phyloP scores from a whole-genome alignment of 768 basidiomycete genomes.

The Trichaptum fuscoviolaceum region DNA sequence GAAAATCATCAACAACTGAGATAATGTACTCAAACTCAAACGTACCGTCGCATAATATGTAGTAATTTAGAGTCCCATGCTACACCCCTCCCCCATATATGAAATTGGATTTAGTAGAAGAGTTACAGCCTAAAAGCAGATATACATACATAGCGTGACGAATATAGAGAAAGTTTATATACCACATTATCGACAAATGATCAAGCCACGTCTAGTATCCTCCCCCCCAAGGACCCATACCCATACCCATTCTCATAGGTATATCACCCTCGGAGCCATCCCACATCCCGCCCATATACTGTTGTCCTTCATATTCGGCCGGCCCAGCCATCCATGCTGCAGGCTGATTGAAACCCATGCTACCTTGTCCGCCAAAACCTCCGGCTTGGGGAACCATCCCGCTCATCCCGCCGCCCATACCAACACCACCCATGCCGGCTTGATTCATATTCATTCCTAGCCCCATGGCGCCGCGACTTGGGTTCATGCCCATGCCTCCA shows the following conservation, averaged over 20 bases:
- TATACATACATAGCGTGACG: neutral
- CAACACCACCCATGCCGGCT: slow-evolving; percentile 7
- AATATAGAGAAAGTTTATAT: neutral
- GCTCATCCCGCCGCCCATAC: slow-evolving; percentile 15
- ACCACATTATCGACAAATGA: neutral
- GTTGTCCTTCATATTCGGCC: slow-evolving; percentile 14
- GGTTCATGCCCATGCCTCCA: neutral
- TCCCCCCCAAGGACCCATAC: slow-evolving; percentile 11
- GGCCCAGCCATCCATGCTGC: slow-evolving; percentile 16
- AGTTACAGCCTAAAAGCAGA: neutral
- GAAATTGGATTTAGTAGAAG: neutral
- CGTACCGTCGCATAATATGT: too few relatives aligned
- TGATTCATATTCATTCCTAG: slow-evolving; percentile 9
- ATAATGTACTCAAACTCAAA: too few relatives aligned
- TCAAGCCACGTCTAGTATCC: neutral
- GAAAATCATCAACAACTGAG: too few relatives aligned
- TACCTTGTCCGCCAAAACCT: slow-evolving; percentile 5
- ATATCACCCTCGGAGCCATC: slow-evolving; percentile 13
- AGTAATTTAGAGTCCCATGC: too few relatives aligned
- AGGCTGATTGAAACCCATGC: slow-evolving; percentile 7
- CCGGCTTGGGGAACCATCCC: slow-evolving; percentile 10
- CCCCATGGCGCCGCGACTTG: slow-evolving; percentile 4
- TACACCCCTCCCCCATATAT: neutral
- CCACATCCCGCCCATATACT: slow-evolving; percentile 17
- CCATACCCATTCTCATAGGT: slow-evolving; percentile 17